Percentiles rank a stretch among this genome's conserved stretches.
Conservation (phyloP, 805 yeast genomes). For the Candida incommunis region DNA sequence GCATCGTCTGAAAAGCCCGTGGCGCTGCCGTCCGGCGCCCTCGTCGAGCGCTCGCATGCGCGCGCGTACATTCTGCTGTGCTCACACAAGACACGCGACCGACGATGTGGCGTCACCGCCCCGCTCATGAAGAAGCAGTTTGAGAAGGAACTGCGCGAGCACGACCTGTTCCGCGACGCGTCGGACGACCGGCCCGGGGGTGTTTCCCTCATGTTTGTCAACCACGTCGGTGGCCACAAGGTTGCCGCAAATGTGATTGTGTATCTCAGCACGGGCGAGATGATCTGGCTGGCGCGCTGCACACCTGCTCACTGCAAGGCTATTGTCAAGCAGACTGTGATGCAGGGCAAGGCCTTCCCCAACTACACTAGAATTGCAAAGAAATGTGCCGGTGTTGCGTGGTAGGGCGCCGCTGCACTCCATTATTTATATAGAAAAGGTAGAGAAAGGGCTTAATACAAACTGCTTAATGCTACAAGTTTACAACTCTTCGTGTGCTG, state of each 20-base stretch:
- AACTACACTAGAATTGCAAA: slow-evolving; percentile 43
- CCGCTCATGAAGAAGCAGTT: slow-evolving; percentile 75
- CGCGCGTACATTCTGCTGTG: slow-evolving; percentile 47
- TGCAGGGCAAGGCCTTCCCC: slow-evolving; percentile 57
- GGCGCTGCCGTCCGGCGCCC: slow-evolving; percentile 2
- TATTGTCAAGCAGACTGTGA: slow-evolving; percentile 61
- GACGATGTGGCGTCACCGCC: slow-evolving; percentile 87
- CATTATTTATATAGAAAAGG: too few species aligned
- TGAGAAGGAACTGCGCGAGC: slow-evolving; percentile 55
- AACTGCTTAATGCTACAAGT: too few species aligned
- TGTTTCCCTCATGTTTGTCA: slow-evolving; percentile 51
- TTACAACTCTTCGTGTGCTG: background rate
- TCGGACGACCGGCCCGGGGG: slow-evolving; percentile 70
- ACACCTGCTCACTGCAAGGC: slow-evolving; percentile 62
- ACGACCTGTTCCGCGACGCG: slow-evolving; percentile 58
- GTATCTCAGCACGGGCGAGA: slow-evolving; percentile 57
- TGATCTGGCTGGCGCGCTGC: slow-evolving; percentile 81
- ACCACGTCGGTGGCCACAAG: slow-evolving; percentile 95
- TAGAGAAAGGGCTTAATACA: too few species aligned
- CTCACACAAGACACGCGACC: slow-evolving; percentile 84
- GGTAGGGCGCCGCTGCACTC: slow-evolving; percentile 18
- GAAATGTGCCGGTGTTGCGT: slow-evolving; percentile 13
- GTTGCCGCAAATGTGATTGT: slow-evolving; percentile 80
- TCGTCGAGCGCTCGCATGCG: slow-evolving; percentile 25
- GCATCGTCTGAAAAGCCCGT: slow-evolving; percentile 3